phyloP scores from a whole-genome alignment of 1,284 basidiomycete species.

The Schizopora paradoxa region DNA sequence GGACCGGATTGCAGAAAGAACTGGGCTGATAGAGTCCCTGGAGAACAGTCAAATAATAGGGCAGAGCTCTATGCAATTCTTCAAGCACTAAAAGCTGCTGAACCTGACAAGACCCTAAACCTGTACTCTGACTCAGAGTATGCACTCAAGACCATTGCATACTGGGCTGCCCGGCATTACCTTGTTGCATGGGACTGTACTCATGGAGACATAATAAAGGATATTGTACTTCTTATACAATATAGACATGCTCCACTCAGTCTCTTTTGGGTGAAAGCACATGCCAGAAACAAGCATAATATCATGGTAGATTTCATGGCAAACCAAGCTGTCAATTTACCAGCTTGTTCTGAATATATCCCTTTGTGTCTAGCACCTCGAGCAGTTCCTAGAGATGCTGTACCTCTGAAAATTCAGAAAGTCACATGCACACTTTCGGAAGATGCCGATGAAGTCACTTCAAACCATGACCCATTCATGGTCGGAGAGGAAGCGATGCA shows the following conservation, averaged over 20 bases:
- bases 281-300: slow-evolving; percentile 9
- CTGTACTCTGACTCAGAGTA: slow-evolving; percentile 14
- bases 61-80: slow-evolving; percentile 4
- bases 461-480: neutral
- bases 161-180: slow-evolving; percentile 3
- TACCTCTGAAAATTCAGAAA: neutral
- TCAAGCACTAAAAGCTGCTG: neutral
- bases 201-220: slow-evolving; percentile 12
- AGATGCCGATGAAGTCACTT: neutral
- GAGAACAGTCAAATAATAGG: slow-evolving; percentile 3
- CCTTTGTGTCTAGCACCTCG: neutral
- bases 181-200: slow-evolving; percentile 6
- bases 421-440: neutral
- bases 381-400: too few relatives aligned
- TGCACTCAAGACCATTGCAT: slow-evolving; percentile 11
- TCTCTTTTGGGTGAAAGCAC: slow-evolving; percentile 16
- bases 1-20: too few relatives aligned
- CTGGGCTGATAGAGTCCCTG: neutral
- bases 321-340: slow-evolving; percentile 7
- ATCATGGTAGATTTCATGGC: slow-evolving; percentile 5
- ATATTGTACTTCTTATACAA: slow-evolving; percentile 1
- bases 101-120: neutral
- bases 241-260: neutral
- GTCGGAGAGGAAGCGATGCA: too few relatives aligned
- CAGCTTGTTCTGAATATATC: neutral